phyloP scores from a whole-genome alignment of 1,284 basidiomycete genomes.

The Xerocomus minutiporus region DNA sequence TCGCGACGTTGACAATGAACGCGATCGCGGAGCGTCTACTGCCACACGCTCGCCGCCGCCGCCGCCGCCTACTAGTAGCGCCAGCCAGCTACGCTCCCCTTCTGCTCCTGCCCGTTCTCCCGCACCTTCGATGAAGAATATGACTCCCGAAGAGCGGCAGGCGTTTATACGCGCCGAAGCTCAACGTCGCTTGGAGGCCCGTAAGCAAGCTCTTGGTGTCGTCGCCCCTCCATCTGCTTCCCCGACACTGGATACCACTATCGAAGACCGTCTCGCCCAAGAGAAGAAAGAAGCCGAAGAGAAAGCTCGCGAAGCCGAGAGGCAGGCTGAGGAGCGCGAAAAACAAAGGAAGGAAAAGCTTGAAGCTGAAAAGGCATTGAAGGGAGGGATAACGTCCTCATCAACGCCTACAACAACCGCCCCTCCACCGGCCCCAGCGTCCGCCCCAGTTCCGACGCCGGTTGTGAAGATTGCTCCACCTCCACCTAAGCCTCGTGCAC shows the following conservation, averaged over 20 bases:
- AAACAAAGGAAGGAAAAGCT: constrained; percentile 63
- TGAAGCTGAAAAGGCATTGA: constrained; percentile 60
- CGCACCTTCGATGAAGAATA: constrained; percentile 57
- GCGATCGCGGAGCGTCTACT: constrained; percentile 31
- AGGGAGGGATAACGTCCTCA: constrained; percentile 39
- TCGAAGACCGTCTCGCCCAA: constrained; percentile 76
- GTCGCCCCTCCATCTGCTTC: constrained; percentile 46
- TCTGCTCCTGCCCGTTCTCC: constrained; percentile 51
- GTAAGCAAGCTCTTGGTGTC: constrained; percentile 83
- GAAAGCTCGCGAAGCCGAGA: constrained; percentile 68
- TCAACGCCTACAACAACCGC: constrained; percentile 32
- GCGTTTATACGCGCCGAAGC: constrained; percentile 83
- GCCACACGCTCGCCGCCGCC: constrained; percentile 49
- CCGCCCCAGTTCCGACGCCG: constrained; percentile 34
- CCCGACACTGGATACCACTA: constrained; percentile 63
- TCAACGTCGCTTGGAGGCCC: constrained; percentile 78
- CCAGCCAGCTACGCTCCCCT: constrained; percentile 43
- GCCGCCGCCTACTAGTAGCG: constrained; percentile 37
- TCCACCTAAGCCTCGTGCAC: constrained; percentile 33
- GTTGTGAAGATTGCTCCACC: constrained; percentile 33
- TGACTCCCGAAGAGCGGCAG: constrained; percentile 82
- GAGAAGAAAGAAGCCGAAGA: constrained; percentile 87
- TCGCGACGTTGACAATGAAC: constrained; percentile 12
- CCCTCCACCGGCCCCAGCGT: constrained; percentile 33
- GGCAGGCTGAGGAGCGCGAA: constrained; percentile 74